These are phyloP conservation scores for Linum tenue DNA, from an alignment of 345 rosid species.

Conservation along the genomic window DNA sequence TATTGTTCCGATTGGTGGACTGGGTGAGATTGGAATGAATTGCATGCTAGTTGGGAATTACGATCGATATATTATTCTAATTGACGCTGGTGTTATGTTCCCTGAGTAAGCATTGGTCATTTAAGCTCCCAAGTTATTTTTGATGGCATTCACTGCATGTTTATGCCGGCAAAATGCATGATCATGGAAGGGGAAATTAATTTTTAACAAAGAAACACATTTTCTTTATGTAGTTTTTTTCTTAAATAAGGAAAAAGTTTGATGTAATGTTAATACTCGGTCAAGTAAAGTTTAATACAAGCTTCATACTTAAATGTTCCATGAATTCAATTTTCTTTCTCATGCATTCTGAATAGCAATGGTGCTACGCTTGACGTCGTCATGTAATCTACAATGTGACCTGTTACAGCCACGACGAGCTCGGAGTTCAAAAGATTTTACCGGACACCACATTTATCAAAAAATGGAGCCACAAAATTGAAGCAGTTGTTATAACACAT, in stretches of 20 bases:
- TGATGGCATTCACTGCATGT: conserved; percentile 10
- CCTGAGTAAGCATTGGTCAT: conserved; percentile 68
- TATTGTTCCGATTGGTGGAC: conserved; percentile 89
- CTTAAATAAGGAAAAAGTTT: too few species aligned
- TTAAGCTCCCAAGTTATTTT: background rate
- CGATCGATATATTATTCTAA: conserved; percentile 86
- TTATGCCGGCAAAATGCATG: too few species aligned
- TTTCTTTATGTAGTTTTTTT: too few species aligned
- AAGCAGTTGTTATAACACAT: conserved; percentile 93
- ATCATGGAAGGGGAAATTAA: too few species aligned
- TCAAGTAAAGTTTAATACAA: too few species aligned
- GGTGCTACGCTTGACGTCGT: background rate
- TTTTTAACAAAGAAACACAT: too few species aligned
- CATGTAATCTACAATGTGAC: background rate
- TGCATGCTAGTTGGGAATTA: conserved; percentile 97
- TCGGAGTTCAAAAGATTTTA: conserved; percentile 85
- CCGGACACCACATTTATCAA: conserved; percentile 95
- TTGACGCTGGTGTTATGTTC: conserved; percentile 96
- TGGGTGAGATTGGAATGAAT: conserved; percentile 99
- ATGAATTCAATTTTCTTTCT: too few species aligned
- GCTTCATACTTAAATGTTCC: too few species aligned
- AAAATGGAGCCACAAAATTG: conserved; percentile 93
- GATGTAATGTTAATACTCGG: too few species aligned
- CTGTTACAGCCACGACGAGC: conserved; percentile 71
- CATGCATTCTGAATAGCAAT: background rate